phyloP scores from a whole-genome alignment of 805 yeast species.

The Metschnikowia shivogae region DNA sequence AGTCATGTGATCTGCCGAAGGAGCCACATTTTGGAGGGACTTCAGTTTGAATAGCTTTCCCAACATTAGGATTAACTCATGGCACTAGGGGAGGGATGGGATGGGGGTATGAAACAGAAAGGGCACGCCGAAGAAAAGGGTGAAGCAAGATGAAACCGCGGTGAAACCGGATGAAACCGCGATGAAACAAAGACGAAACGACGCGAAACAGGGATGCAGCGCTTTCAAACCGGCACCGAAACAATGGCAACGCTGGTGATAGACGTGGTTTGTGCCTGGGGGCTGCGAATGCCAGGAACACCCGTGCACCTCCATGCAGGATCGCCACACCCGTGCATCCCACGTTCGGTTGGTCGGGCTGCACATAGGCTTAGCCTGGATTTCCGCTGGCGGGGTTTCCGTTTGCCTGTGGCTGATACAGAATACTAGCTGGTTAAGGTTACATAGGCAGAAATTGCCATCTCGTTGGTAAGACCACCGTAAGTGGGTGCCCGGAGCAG shows the following conservation, averaged over 20 bases:
- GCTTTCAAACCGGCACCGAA: neutral
- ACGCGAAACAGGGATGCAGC: too few relatives aligned
- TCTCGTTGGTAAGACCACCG: too few relatives aligned
- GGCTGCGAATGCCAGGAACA: neutral
- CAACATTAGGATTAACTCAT: slow-evolving; percentile 23
- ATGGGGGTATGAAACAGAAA: neutral
- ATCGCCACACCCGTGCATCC: neutral
- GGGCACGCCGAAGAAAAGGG: neutral
- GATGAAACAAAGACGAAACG: neutral
- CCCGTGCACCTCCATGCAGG: neutral
- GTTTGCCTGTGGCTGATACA: too few relatives aligned
- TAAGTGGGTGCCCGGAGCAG: too few relatives aligned
- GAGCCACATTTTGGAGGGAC: slow-evolving; percentile 13
- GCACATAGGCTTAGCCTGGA: too few relatives aligned
- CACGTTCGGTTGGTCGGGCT: neutral
- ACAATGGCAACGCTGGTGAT: neutral
- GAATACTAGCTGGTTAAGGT: too few relatives aligned
- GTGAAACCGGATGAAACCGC: too few relatives aligned
- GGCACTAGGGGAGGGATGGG: neutral
- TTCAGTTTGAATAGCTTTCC: slow-evolving; percentile 36
- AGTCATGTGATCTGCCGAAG: too few relatives aligned
- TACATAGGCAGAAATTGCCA: too few relatives aligned
- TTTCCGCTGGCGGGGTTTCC: too few relatives aligned
- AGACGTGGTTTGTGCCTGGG: too few relatives aligned
- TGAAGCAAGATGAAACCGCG: too few relatives aligned